These are phyloP conservation scores for Lactarius sanguifluus DNA, from an alignment of 768 basidiomycete genomes.

Conservation along the genomic window DNA sequence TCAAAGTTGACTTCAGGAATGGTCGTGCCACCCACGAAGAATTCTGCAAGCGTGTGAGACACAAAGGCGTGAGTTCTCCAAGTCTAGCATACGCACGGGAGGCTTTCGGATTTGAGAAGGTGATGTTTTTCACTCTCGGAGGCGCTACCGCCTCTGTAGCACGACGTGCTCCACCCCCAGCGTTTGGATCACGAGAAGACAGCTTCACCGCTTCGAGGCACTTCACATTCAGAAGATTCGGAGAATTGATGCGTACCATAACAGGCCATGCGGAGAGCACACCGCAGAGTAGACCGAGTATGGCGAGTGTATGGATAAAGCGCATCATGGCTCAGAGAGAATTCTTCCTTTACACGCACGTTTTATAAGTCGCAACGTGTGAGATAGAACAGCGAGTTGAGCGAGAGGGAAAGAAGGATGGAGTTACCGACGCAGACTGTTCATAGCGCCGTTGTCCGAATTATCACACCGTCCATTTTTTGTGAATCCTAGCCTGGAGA, in stretches of 20 bases:
- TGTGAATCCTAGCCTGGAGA: neutral
- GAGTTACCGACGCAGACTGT: no score
- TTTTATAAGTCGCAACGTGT: conserved; percentile 9
- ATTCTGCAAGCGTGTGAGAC: conserved; percentile 44
- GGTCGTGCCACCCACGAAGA: conserved; percentile 63
- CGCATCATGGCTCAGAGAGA: neutral
- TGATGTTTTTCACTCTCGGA: conserved; percentile 57
- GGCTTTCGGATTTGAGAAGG: conserved; percentile 65
- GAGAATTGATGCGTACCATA: conserved; percentile 8
- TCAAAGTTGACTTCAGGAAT: conserved; percentile 74
- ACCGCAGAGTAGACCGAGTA: conserved; percentile 6
- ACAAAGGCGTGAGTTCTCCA: neutral
- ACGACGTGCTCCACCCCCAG: neutral
- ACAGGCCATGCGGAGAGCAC: neutral
- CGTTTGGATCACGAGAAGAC: conserved; percentile 6
- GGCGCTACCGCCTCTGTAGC: conserved; percentile 8
- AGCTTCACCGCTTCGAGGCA: conserved; percentile 11
- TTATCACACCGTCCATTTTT: neutral
- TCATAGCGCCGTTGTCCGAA: neutral
- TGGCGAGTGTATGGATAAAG: neutral
- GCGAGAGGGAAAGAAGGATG: neutral
- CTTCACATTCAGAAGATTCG: neutral
- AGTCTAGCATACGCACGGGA: conserved; percentile 44
- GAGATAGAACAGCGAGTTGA: neutral
- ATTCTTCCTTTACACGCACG: neutral